Evolutionary conservation across 2,329 filamentous ascomycete genomes (phyloP).

Genomic region (Aspergillus texensis): DNA sequence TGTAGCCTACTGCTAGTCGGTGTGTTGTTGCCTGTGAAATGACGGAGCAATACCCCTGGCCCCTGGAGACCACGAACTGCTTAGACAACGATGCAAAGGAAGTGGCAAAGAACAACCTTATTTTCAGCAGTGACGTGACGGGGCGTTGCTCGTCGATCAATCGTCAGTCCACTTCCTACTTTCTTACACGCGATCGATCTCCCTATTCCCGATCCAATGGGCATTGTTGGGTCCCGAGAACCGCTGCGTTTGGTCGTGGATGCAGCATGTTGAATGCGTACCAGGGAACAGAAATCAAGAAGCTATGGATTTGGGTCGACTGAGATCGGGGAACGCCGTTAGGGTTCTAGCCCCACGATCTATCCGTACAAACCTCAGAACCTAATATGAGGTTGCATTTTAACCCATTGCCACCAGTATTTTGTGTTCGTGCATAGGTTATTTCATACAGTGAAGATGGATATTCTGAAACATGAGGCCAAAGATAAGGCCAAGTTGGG

Average conservation of each 20-base stretch:
- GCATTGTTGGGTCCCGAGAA: background rate
- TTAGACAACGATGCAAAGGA: no score
- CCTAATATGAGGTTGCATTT: background rate
- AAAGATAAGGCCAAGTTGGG: no score
- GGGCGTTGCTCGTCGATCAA: background rate
- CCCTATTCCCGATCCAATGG: background rate
- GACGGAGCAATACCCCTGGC: background rate
- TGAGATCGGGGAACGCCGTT: background rate
- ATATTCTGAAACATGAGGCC: no score
- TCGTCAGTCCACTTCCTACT: background rate
- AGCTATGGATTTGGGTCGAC: background rate
- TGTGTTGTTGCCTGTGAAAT: background rate
- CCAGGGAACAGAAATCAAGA: background rate
- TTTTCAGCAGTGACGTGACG: background rate
- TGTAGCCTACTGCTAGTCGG: background rate
- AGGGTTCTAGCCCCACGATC: background rate
- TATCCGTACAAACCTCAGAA: background rate
- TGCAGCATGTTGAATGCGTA: background rate
- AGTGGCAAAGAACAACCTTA: background rate
- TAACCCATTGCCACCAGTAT: no score
- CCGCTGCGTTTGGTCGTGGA: background rate
- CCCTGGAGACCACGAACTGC: no score
- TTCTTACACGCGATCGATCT: background rate
- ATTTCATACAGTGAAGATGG: no score
- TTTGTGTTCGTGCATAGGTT: no score